Evolutionary conservation across 2,329 filamentous ascomycete genomes (phyloP), one percentile per base, ranked within the genome.

Genomic region (Cladophialophora bantiana): DNA sequence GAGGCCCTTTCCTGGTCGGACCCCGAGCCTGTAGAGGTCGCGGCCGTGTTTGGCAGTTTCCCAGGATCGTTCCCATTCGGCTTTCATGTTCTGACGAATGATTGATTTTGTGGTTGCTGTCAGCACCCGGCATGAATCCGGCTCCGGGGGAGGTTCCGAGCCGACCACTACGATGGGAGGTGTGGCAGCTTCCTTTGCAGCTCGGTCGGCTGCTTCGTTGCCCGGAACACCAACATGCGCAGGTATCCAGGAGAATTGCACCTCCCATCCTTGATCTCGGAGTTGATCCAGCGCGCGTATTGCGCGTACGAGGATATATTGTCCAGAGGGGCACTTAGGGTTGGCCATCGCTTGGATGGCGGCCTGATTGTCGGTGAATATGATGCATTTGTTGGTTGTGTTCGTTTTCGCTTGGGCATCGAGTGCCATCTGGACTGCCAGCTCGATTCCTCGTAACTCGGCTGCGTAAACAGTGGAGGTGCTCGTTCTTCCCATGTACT

Each of bases 301-400:
- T 5, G 55, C 42, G 12, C 48, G 40, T 2, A 50, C 45, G 20
- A 75, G 68, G 64, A 74, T 74, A 56, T 77, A 77, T 63, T 76
- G 68, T 48, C 75, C 71, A 0, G 74, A 77, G 35, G 72, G 72
- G 54, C 63, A 55, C 45, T 73, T 73, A 7, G 72, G 75, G 54
- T 74, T 73, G 36, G 18, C 53, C 13, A 75, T 70, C n/a, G 73
- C 75, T 64, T 73, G 68, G 32, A 77, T 75, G 34, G 74, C 74
- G 7, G 74, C 75, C 53, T 77, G 70, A 63, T 77, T 78, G 59
- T 76, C 71, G 18, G 74, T 76, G 60, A 76, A 77, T 64, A 75
- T 73, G 62, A 65, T 66, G 65, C 66, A 73, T 56, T 66, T 71
- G 56, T 71, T 69, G 50, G 69, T 61, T 4, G 50, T 62, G 45